A percentile compares a stretch with the other conserved stretches of the same genome.
phyloP scores from a whole-genome alignment of 495 filamentous ascomycete species.

The Penicillium roqueforti region DNA sequence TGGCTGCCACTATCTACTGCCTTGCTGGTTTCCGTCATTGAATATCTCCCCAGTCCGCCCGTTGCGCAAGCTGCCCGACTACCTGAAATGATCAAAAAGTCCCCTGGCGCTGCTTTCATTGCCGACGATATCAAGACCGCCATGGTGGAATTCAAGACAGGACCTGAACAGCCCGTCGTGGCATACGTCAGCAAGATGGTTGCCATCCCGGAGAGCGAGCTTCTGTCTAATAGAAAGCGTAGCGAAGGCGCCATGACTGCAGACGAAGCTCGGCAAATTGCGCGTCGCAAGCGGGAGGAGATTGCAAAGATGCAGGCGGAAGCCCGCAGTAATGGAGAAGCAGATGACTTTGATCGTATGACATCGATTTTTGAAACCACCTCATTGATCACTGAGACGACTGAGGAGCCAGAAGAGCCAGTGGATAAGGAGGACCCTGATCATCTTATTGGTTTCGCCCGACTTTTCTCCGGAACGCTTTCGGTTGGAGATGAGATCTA shows the following conservation, averaged over 20 bases:
- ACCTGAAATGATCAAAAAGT: slow-evolving; percentile 71
- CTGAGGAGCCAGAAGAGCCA: slow-evolving; percentile 32
- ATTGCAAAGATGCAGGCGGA: slow-evolving; percentile 71
- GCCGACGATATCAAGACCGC: slow-evolving; percentile 65
- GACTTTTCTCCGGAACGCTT: slow-evolving; percentile 86
- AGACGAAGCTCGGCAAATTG: slow-evolving; percentile 85
- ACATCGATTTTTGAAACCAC: slow-evolving; percentile 52
- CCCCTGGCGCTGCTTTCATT: slow-evolving; percentile 70
- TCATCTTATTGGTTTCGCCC: slow-evolving; percentile 89
- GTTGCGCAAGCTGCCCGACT: slow-evolving; percentile 79
- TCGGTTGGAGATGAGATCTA: slow-evolving; percentile 88
- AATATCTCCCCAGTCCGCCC: slow-evolving; percentile 83
- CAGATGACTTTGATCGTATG: slow-evolving; percentile 41
- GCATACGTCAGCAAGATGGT: slow-evolving; percentile 99
- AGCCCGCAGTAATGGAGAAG: slow-evolving; percentile 37
- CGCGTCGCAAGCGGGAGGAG: slow-evolving; percentile 82
- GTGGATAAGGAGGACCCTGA: slow-evolving; percentile 64
- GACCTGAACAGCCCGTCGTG: slow-evolving; percentile 69
- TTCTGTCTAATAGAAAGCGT: slow-evolving; percentile 70
- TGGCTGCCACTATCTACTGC: slow-evolving; percentile 96
- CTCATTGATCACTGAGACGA: slow-evolving; percentile 43
- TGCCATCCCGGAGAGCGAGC: slow-evolving; percentile 84
- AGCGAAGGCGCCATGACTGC: slow-evolving; percentile 64
- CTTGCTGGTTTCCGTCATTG: slow-evolving; percentile 84
- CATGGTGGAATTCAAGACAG: slow-evolving; percentile 73